These are phyloP conservation scores for Ramaria sp. DNA, from an alignment of 768 basidiomycete genomes.

Conservation along the genomic window DNA sequence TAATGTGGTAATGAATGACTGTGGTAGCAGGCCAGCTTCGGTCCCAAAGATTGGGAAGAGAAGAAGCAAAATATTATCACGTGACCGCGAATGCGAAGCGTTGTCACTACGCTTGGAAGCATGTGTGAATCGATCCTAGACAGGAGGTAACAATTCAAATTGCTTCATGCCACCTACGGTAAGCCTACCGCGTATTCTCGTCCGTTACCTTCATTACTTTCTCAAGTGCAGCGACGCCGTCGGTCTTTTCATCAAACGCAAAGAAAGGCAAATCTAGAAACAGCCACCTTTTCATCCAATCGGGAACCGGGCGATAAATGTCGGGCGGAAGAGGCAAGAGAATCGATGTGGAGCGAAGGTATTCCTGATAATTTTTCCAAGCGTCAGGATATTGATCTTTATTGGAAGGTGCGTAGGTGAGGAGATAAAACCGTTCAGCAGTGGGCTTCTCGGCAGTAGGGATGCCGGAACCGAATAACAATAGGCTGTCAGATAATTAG, in stretches of 20 bases:
- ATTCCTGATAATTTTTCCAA: slow-evolving; percentile 45
- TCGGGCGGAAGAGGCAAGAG: slow-evolving; percentile 48
- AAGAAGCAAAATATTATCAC: not conserved
- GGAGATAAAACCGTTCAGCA: slow-evolving; percentile 46
- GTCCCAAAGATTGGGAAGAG: not conserved
- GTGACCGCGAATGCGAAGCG: not conserved
- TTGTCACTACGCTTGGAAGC: too few species aligned
- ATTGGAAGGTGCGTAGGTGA: slow-evolving; percentile 32
- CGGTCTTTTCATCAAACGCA: slow-evolving; percentile 40
- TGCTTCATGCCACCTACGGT: not conserved
- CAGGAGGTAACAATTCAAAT: too few species aligned
- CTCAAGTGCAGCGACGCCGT: slow-evolving; percentile 33
- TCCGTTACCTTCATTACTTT: slow-evolving; percentile 17
- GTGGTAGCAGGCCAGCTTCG: not conserved
- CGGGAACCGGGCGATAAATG: slow-evolving; percentile 42
- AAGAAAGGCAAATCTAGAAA: slow-evolving; percentile 56
- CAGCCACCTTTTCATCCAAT: slow-evolving; percentile 39
- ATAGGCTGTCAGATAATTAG: slow-evolving; percentile 25
- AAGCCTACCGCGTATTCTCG: not conserved
- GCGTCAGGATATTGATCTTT: slow-evolving; percentile 22
- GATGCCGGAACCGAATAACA: slow-evolving; percentile 60
- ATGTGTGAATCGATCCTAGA: too few species aligned
- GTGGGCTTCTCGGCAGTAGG: slow-evolving; percentile 60
- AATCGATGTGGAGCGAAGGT: slow-evolving; percentile 47
- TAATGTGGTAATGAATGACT: not conserved